phyloP scores from a whole-genome alignment of 2,329 filamentous ascomycete species.

The Penicillium sp. region DNA sequence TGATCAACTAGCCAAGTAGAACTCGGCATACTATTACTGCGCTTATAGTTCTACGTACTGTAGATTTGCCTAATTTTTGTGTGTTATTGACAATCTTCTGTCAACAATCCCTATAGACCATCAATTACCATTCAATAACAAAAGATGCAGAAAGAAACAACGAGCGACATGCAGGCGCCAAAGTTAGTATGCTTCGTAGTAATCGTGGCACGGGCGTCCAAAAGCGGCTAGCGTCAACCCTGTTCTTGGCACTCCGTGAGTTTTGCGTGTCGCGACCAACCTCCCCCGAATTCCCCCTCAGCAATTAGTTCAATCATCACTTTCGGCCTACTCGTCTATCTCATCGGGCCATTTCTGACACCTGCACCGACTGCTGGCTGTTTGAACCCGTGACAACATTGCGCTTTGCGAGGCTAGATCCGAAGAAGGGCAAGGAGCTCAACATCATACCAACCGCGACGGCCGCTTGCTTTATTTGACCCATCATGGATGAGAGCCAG shows the following conservation, averaged over 20 bases:
- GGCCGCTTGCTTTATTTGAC: slow-evolving; percentile 29
- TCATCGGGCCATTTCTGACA: slow-evolving; percentile 6
- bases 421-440: slow-evolving; percentile 33
- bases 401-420: slow-evolving; percentile 17
- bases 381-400: slow-evolving; percentile 7
- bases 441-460: slow-evolving; percentile 34
- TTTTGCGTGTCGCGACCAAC: slow-evolving; percentile 37
- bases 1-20: background rate
- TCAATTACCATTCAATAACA: too few species aligned
- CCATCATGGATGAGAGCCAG: slow-evolving; percentile 42
- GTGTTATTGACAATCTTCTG: background rate
- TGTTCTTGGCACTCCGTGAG: slow-evolving; percentile 36
- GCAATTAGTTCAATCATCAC: slow-evolving; percentile 26
- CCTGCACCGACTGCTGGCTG: slow-evolving; percentile 7
- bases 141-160: background rate
- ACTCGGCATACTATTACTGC: background rate
- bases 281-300: slow-evolving; percentile 31
- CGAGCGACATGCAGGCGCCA: background rate
- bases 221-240: slow-evolving; percentile 19
- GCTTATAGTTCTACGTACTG: background rate
- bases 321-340: slow-evolving; percentile 16
- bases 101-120: background rate
- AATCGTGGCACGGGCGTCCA: background rate
- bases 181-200: too few species aligned
- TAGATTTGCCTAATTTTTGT: background rate